Base-by-base conservation (phyloP, 2,329 filamentous ascomycete species). In the Colletotrichum musae region DNA sequence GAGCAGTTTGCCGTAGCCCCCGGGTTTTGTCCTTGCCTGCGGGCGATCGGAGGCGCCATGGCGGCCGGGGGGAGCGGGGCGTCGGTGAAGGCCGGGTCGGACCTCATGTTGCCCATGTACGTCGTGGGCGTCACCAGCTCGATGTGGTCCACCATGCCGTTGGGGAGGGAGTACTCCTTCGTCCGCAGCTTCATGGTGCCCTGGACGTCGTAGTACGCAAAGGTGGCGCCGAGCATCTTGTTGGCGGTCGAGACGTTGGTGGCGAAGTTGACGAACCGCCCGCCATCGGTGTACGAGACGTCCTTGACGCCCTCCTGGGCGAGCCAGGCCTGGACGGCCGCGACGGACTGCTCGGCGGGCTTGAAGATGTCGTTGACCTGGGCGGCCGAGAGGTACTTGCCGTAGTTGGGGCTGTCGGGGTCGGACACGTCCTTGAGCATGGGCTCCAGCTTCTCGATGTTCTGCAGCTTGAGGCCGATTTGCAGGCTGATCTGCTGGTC, bases 41-140 rank as follows among this genome's bases (percentile, higher is more conserved):
- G 58, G 52, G n/a, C 28, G 41, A 60, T 52, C 53, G 54, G 61
- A 16, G 10, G 59, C 50, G 48, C 50, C 54, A 58, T 28, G 13
- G 13, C 56, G n/a, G 47, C 36, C n/a, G 43, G 41, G 24, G 58
- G 51, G 63, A 48, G 32, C 48, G 32, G 21, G 10, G 60, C 58
- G 50, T 68, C 24, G 62, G 43, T 53, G 51, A 70, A 51, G 51
- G 62, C 67, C 2, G 67, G 67, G 26, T 70, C 57, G 3, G 52
- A 52, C 54, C 65, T 73, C 21, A 67, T 75, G 56, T 77, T 79
- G 53, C 82, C 83, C 67, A 87, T 85, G 73, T 80, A 84, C 16
- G 81, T 84, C 6, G 84, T 85, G 0, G 84, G 84, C 26, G 83
- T 80, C 56, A 86, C 77, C 39, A 85, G 74, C 71, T 84, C 82